phyloP scores from a whole-genome alignment of 768 basidiomycete species.

The Suillus variegatus region DNA sequence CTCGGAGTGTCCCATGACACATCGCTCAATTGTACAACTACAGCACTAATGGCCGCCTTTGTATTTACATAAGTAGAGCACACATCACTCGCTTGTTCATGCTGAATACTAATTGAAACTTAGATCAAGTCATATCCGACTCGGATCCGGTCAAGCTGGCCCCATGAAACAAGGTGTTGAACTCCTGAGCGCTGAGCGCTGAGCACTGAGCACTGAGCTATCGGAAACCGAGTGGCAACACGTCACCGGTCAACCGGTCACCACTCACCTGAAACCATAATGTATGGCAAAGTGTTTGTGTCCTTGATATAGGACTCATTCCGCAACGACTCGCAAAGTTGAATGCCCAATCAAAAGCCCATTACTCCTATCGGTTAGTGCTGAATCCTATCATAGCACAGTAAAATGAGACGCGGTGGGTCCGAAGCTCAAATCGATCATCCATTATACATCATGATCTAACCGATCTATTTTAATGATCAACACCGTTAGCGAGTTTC shows the following conservation, averaged over 20 bases:
- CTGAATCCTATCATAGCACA: background rate
- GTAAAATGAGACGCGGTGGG: background rate
- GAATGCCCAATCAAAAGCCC: background rate
- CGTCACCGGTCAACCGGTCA: background rate
- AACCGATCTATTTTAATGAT: background rate
- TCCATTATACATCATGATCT: background rate
- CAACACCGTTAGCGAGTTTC: background rate
- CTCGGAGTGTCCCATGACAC: too few relatives aligned
- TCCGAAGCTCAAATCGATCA: background rate
- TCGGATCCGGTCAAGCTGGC: too few relatives aligned
- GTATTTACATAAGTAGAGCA: too few relatives aligned
- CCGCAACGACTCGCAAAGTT: background rate
- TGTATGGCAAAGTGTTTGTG: background rate
- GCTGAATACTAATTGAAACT: too few relatives aligned
- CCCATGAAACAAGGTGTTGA: too few relatives aligned
- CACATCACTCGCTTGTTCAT: too few relatives aligned
- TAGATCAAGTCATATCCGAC: too few relatives aligned
- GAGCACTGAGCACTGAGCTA: background rate
- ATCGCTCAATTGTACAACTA: too few relatives aligned
- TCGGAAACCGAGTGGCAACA: background rate
- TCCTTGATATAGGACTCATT: background rate
- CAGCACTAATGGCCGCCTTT: too few relatives aligned
- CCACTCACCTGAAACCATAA: background rate
- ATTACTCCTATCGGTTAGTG: background rate
- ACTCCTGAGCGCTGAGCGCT: too few relatives aligned